Evolutionary conservation across 306 rosid species (phyloP), one percentile per base, ranked within the genome.

Genomic region (Inga oerstediana): DNA sequence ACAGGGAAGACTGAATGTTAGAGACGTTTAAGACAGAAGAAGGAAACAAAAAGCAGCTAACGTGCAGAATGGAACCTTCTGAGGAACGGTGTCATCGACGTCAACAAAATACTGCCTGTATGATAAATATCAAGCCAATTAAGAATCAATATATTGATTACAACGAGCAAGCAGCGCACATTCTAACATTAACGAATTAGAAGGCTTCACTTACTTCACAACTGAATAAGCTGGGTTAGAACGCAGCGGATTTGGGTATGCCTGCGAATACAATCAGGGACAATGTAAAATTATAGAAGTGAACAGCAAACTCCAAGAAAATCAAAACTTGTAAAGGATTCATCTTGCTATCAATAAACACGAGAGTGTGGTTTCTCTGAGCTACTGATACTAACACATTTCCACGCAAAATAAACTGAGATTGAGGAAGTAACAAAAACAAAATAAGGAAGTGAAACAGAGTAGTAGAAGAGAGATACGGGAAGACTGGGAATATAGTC

Each of bases 201-300:
- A 30, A 22, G 27, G 43, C 43, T 61, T 77, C 52, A 76, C 93
- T 82, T 81, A 96, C 98, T 91, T 92, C 19, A 96, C 99, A 37
- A 91, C 99, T n/a, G 98, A 88, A 81, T 92, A 96, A 0, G 93
- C 94, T 58, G 98, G 94, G 85, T 93, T 96, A 88, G 91, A 89
- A 86, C 93, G 97, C 88, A 96, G 86, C 0, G 97, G 98, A 83
- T 96, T 95, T 20, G 90, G 77, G 82, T 87, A 86, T 16, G 94
- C 90, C 98, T 96, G 89, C 84, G 82, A 17, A 10, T 37, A 49
- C 37, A 69, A 72, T 13, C 39, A 72, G 8, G 34, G n/a, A 45
- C 59, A 19, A 34, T 14, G 41, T 2, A 24, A 45, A 13, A n/a
- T 71, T 44, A n/a, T 5, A 48, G 49, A 66, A 16, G 7, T 5